phyloP scores from a whole-genome alignment of 768 basidiomycete genomes.

The Coprinellus micaceus region DNA sequence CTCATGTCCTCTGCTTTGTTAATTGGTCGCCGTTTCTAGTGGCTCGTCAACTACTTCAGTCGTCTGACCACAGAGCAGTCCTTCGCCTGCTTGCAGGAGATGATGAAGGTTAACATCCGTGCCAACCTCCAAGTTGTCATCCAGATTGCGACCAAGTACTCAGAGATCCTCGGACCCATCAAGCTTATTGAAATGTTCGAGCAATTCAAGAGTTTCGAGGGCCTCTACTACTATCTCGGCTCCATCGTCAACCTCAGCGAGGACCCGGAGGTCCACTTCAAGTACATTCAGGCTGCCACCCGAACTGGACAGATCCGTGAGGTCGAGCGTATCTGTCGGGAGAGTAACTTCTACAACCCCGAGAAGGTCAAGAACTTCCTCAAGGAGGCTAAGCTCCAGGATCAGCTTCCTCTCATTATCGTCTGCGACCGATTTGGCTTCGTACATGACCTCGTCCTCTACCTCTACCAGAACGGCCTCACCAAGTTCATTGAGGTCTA shows the following conservation, averaged over 20 bases:
- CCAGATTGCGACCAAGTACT: conserved; percentile 98
- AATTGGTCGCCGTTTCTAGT: too few species aligned
- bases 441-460: conserved; percentile 97
- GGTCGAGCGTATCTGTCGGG: conserved; percentile 97
- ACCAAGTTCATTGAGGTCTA: conserved; percentile 99
- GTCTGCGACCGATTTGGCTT: conserved; percentile 99
- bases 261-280: conserved; percentile 98
- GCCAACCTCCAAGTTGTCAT: conserved; percentile 96
- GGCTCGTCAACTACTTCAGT: conserved; percentile 97
- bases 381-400: conserved; percentile 94
- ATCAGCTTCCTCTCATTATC: conserved; percentile 97
- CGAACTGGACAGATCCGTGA: conserved; percentile 98
- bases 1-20: not conserved
- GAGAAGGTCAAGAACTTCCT: conserved; percentile 99
- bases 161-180: conserved; percentile 94
- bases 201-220: conserved; percentile 95
- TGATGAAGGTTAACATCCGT: conserved; percentile 94
- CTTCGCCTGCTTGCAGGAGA: conserved; percentile 93
- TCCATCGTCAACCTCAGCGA: conserved; percentile 95
- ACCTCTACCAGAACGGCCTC: conserved; percentile 96
- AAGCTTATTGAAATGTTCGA: conserved; percentile 99
- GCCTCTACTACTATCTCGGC: conserved; percentile 97
- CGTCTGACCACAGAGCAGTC: conserved; percentile 96
- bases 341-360: conserved; percentile 96
- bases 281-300: conserved; percentile 98